Evolutionary conservation across 345 rosid genomes (phyloP), one percentile per base, ranked within the genome.

Genomic region (Melaleuca quinquenervia): DNA sequence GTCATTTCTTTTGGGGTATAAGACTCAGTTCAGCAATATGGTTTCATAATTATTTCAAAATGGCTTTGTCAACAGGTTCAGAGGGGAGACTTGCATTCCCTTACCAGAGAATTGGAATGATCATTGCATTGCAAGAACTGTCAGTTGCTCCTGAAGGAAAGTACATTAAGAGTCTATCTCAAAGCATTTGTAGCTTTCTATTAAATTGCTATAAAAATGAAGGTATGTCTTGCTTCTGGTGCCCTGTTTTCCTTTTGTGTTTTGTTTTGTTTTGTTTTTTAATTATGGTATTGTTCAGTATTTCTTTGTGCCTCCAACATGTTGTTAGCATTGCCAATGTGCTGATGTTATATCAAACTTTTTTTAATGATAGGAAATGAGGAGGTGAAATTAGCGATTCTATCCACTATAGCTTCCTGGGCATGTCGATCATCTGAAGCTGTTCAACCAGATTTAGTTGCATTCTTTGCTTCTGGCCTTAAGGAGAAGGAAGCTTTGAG

Each of bases 81-180:
- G 99, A 97, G 87, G 99, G 99, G 85, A 94, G 98, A 86, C 96
- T 97, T 86, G 92, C 94, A 86, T 93, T 93, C 90, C 96, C 98
- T 82, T 92, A 95, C 88, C 99, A 97, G 88, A 94, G 98, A 88
- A 92, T 91, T 87, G 99, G 99, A 87, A 95, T 96, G 98, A 84
- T 97, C 85, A 93, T 90, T 89, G 94, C 95, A 50, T 87, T 97
- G 88, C 94, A 94, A 91, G 98, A 96, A 87, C 89, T 97, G 87
- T 93, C 98, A 84, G 88, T 86, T 91, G 95, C 96, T 87, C 93
- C 98, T 83, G 99, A 95, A 86, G 98, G 98, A 84, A 97, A 96
- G 91, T 90, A 92, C 91, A 88, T 97, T 86, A 90, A 92, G 91
- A 87, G 84, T 88, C 89, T 97, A 86, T 92, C 96, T 32, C 53